Evolutionary conservation across 2,329 filamentous ascomycete genomes (phyloP).

Genomic region (Corinectria fuckeliana): DNA sequence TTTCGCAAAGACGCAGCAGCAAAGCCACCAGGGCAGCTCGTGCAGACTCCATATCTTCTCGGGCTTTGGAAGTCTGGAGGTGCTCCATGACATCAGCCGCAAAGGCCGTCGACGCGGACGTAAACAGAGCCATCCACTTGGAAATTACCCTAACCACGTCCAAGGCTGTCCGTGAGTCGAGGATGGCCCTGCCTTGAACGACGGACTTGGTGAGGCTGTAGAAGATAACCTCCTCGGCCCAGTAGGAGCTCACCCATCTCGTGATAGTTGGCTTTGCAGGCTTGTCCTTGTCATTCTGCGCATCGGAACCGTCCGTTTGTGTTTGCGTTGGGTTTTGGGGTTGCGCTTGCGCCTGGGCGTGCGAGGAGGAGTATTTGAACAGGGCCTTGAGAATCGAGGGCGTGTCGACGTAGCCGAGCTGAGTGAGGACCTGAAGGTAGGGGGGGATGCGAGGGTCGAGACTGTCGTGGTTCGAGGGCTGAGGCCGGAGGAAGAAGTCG

Average conservation of each 20-base stretch:
- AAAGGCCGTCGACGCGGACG: conserved; percentile 57
- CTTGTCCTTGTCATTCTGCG: conserved; percentile 32
- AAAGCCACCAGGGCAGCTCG: conserved; percentile 70
- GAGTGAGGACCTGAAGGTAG: conserved; percentile 64
- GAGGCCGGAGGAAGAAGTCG: conserved; percentile 65
- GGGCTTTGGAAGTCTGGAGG: conserved; percentile 51
- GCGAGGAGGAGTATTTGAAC: conserved; percentile 63
- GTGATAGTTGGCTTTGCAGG: conserved; percentile 24
- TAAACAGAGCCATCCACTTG: conserved; percentile 66
- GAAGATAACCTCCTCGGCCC: conserved; percentile 86
- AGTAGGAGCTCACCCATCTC: conserved; percentile 64
- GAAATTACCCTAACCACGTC: conserved; percentile 58
- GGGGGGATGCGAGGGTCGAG: conserved; percentile 65
- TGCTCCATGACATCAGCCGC: conserved; percentile 56
- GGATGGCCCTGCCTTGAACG: conserved; percentile 59
- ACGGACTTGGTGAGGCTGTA: conserved; percentile 92
- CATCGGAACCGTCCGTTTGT: conserved; percentile 26
- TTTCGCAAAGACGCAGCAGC: conserved; percentile 67
- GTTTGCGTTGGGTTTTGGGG: conserved; percentile 19
- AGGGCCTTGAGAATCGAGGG: conserved; percentile 62
- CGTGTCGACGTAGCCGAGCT: conserved; percentile 58
- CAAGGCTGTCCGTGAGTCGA: conserved; percentile 54
- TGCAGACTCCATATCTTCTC: conserved; percentile 65
- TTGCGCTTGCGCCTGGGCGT: conserved; percentile 40
- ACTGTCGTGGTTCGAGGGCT: conserved; percentile 52